Base-by-base conservation (phyloP, 352 stramenopile genomes). In the Blastocystis sp. region DNA sequence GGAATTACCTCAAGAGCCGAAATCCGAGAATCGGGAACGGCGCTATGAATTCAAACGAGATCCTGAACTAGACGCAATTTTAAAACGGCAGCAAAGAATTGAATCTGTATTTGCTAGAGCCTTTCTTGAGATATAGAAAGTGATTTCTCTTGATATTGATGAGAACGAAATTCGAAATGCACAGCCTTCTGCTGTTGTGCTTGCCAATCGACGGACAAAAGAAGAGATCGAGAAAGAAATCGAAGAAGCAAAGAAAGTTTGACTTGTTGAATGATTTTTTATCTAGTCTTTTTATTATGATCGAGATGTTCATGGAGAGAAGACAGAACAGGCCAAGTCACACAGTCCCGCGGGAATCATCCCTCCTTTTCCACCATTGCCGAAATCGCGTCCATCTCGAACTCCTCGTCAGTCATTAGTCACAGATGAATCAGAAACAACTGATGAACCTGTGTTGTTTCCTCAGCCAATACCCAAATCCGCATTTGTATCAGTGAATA, bases 11-110 rank as follows among this genome's bases (percentile, higher is more conserved):
- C 33, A 44, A 40, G 33, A 19, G 60, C 17, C 13, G 24, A 70
- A 40, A n/a, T 44, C 60, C 6, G 15, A 44, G 17, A 5, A 5
- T 33, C 40, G 6, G 6, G n/a, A 70, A 62, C 56, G 56, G 1
- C 33, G 24, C 22, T 70, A 40, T 22, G 60, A 70, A 44, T 70
- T 70, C 60, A 70, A 70, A 40, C 60, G 60, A 2, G 40, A 70
- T 40, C 60, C 60, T 9, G 60, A 70, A 48, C 15, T 70, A 40
- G 60, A 70, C 24, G 60, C 33, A 15, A 40, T 40, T 35, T 40
- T 70, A 48, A 30, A 44, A n/a, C 60, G 60, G 9, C 24, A 70
- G 60, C 24, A 33, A 15, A 44, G 17, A 22, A 27, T 70, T 30
- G 60, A 70, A 44, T 7, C 60, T 70, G 30, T 35, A 17, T 35